Evolutionary conservation across 202 grass and related monocot species (phyloP), one percentile per base, ranked within the genome.

Genomic region (Bolboschoenoplectus hybrid): DNA sequence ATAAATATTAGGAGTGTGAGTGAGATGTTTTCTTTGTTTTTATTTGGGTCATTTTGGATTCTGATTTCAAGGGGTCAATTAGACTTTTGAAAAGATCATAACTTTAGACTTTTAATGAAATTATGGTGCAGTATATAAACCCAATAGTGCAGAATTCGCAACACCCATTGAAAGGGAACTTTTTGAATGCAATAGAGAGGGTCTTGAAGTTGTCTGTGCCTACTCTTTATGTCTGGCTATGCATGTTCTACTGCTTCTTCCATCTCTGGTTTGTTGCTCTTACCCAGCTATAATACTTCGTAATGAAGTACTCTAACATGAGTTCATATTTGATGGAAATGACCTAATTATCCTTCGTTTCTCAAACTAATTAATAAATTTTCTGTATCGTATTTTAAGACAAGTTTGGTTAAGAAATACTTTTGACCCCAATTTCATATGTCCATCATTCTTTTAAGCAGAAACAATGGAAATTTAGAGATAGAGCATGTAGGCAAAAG

Each of bases 181-280:
- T 99, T 85, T 89, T 99, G 86, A 88, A 94, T 92, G 97, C 97
- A 81, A 84, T 99, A 85, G 97, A 99, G 61, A 96, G 97, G 90
- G 89, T 96, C 45, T 90, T 99, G 81, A 99, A 96, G 89, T 86
- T 99, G 61, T 99, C 97, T 85, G 85, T 99, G 63, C 97, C 97
- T 35, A 95, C 91, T 87, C 83, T 99, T 80, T 99, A 99, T 9
- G 97, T 99, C 49, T 99, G 93, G 97, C 93, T 99, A 82, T 99
- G 97, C 88, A 96, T 99, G 97, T 99, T 99, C 92, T 99, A 99
- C 82, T 95, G 93, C 76, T 99, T 96, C 91, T 99, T 96, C 76
- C 97, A 99, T 91, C 85, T 99, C 80, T 97, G 95, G 95, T 96
- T 88, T 91, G 90, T 88, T 89, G 67, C 26, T 72, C 36, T 71